These are phyloP conservation scores for Gentiana dahurica DNA, from an alignment of 257 asterid genomes.

Conservation along the genomic window DNA sequence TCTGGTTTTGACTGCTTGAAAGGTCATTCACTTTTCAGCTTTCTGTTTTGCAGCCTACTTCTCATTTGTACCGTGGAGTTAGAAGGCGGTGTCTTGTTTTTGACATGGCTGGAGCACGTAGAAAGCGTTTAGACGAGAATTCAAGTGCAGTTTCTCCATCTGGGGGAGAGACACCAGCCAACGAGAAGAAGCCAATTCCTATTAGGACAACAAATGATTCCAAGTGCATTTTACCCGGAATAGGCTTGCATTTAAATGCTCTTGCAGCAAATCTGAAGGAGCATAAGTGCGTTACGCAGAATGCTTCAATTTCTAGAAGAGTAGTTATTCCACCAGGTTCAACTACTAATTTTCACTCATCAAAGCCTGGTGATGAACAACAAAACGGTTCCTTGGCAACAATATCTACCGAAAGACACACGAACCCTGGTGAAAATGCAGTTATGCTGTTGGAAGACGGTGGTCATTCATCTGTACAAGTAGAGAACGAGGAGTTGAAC, in stretches of 20 bases:
- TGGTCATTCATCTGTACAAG: conserved; percentile 24
- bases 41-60: conserved; percentile 39
- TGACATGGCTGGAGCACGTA: conserved; percentile 63
- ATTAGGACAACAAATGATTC: conserved; percentile 25
- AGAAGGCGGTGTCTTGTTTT: conserved; percentile 87
- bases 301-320: conserved; percentile 44
- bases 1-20: background rate
- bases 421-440: conserved; percentile 27
- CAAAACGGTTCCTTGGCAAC: conserved; percentile 18
- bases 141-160: conserved; percentile 31
- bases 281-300: conserved; percentile 34
- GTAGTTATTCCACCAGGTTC: conserved; percentile 41
- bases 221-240: conserved; percentile 54
- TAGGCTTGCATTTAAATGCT: conserved; percentile 91
- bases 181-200: conserved; percentile 23
- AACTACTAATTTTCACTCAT: conserved; percentile 31
- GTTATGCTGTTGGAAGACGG: conserved; percentile 35
- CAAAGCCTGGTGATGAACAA: conserved; percentile 28
- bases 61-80: conserved; percentile 74
- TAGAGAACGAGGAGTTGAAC: conserved; percentile 42
- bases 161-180: conserved; percentile 27
- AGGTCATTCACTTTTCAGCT: conserved; percentile 1
- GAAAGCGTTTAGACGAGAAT: conserved; percentile 43
- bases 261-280: conserved; percentile 66
- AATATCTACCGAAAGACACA: conserved; percentile 29